A percentile compares a stretch with the other conserved stretches of the same genome.
These are phyloP conservation scores for Omphalea diandra DNA, from an alignment of 441 rosid genomes.

Conservation along the genomic window DNA sequence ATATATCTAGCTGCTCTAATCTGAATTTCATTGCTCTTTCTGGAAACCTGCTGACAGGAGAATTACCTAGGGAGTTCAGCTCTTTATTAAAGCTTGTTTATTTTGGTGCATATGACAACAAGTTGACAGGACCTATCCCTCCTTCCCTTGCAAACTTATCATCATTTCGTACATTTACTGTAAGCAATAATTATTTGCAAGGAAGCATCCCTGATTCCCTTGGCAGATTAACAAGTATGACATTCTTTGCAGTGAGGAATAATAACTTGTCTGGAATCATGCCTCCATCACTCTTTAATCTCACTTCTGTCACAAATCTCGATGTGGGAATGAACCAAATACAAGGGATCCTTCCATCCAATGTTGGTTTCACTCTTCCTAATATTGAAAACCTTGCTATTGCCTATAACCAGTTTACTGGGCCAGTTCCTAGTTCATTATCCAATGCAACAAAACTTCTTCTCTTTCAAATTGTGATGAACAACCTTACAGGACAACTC, in stretches of 20 bases:
- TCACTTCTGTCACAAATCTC: not conserved
- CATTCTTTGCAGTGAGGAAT: not conserved
- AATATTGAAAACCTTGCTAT: not conserved
- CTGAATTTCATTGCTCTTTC: conserved; percentile 5
- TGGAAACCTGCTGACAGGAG: conserved; percentile 16
- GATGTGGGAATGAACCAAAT: not conserved
- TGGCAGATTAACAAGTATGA: not conserved
- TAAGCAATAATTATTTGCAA: not conserved
- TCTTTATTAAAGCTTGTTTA: not conserved
- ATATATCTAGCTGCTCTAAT: conserved; percentile 21
- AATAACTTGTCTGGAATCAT: not conserved
- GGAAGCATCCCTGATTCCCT: not conserved
- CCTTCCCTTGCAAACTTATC: conserved; percentile 23
- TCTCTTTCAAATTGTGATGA: not conserved
- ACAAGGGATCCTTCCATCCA: conserved; percentile 4
- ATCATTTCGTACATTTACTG: not conserved
- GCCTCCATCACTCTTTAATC: not conserved
- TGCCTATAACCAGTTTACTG: not conserved
- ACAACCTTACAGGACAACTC: not conserved
- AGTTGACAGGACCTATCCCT: conserved; percentile 33
- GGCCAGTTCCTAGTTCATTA: not conserved
- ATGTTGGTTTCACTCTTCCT: not conserved
- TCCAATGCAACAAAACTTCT: conserved; percentile 7
- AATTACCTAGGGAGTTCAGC: conserved; percentile 15
- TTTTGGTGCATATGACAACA: not conserved